A percentile compares a stretch with the other conserved stretches of the same genome.
phyloP scores from a whole-genome alignment of 2,329 filamentous ascomycete species.

The Botrytis byssoidea region DNA sequence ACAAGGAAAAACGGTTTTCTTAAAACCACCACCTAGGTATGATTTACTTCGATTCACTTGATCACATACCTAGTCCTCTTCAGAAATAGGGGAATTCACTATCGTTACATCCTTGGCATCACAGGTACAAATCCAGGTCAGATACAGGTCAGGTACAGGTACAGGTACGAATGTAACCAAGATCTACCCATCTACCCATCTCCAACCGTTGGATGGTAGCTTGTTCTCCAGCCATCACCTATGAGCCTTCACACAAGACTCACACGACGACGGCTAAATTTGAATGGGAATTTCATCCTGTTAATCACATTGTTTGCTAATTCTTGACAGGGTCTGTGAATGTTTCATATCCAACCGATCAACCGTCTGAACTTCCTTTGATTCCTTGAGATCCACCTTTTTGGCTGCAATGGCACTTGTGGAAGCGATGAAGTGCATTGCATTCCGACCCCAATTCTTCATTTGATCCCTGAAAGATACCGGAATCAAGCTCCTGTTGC shows the following conservation, averaged over 20 bases:
- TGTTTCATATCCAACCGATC: neutral
- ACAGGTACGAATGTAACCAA: conserved; percentile 4
- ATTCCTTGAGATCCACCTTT: neutral
- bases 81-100: conserved; percentile 1
- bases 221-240: neutral
- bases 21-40: neutral
- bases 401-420: neutral
- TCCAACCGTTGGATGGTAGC: neutral
- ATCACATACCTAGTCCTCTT: neutral
- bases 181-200: neutral
- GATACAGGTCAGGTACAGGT: neutral
- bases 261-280: neutral
- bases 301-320: neutral
- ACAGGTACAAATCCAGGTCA: neutral
- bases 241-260: neutral
- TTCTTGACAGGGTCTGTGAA: neutral
- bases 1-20: neutral
- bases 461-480: neutral
- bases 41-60: neutral
- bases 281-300: neutral
- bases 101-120: neutral
- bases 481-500: neutral
- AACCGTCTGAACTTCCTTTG: conserved; percentile 1
- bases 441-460: neutral
- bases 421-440: neutral